These are phyloP conservation scores for Torulaspora indica DNA, from an alignment of 805 yeast species.

Conservation along the genomic window DNA sequence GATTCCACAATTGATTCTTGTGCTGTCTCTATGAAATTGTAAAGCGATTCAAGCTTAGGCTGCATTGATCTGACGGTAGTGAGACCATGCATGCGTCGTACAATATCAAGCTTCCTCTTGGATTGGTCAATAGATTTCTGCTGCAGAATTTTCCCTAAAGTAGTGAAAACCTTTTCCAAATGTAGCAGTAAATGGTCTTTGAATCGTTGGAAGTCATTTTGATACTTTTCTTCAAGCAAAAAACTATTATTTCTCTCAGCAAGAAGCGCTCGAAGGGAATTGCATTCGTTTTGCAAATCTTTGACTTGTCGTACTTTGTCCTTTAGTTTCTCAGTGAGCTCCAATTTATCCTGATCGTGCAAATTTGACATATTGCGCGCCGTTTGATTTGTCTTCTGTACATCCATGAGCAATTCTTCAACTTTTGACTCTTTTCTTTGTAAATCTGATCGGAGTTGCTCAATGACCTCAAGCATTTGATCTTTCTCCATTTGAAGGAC, in stretches of 20 bases:
- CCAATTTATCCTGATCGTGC: constrained; percentile 16
- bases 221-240: constrained; percentile 9
- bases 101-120: constrained; percentile 43
- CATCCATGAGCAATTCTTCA: constrained; percentile 29
- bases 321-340: constrained; percentile 11
- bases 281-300: constrained; percentile 24
- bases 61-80: constrained; percentile 30
- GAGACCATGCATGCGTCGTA: constrained; percentile 26
- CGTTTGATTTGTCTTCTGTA: constrained; percentile 18
- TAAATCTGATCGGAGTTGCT: constrained; percentile 21
- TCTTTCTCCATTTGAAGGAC: constrained; percentile 12
- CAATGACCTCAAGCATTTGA: constrained; percentile 10
- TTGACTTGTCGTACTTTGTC: constrained; percentile 15
- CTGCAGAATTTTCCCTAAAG: constrained; percentile 54
- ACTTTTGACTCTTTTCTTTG: constrained; percentile 23
- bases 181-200: constrained; percentile 43
- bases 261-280: constrained; percentile 21
- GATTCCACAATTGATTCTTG: constrained; percentile 54
- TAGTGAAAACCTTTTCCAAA: constrained; percentile 46
- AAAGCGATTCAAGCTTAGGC: constrained; percentile 41
- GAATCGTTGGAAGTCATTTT: constrained; percentile 39
- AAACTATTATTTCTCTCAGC: constrained; percentile 28
- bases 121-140: constrained; percentile 58
- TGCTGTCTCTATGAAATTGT: constrained; percentile 56
- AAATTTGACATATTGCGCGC: constrained; percentile 13